Percentiles rank a stretch among this genome's conserved stretches.
These are phyloP conservation scores for Penicillium steckii DNA, from an alignment of 495 filamentous ascomycete genomes.

Conservation along the genomic window DNA sequence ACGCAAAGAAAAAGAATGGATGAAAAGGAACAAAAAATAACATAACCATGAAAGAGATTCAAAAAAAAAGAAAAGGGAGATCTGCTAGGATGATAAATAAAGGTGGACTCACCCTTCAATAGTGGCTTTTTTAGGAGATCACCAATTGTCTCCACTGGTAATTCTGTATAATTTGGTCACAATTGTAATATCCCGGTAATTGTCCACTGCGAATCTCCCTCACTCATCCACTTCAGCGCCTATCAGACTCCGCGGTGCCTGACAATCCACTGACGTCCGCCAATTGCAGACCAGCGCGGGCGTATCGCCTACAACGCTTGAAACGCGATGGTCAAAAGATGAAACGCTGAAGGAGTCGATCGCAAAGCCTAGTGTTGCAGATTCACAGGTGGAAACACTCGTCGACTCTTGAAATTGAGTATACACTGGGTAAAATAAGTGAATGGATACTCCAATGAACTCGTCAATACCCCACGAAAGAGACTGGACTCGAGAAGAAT, in stretches of 20 bases:
- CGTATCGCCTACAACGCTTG: constrained; percentile 21
- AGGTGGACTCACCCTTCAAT: constrained; percentile 4
- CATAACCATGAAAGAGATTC: neutral
- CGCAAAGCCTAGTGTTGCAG: constrained; percentile 22
- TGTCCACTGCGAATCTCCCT: constrained; percentile 4
- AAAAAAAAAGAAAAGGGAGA: constrained; percentile 1
- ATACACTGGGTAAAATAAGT: too few relatives aligned
- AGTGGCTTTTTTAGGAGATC: too few relatives aligned
- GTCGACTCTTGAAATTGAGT: constrained; percentile 4
- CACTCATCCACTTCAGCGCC: constrained; percentile 8
- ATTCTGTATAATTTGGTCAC: too few relatives aligned
- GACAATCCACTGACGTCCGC: constrained; percentile 16
- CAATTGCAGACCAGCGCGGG: constrained; percentile 24
- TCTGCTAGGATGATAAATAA: constrained; percentile 1
- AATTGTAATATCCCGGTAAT: too few relatives aligned
- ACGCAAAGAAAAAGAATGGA: neutral
- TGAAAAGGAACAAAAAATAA: neutral
- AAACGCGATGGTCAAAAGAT: constrained; percentile 32
- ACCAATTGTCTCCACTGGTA: too few relatives aligned
- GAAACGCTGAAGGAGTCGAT: constrained; percentile 31
- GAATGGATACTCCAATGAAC: too few relatives aligned
- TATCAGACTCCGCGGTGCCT: constrained; percentile 13
- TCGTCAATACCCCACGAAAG: neutral
- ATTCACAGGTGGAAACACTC: constrained; percentile 6
- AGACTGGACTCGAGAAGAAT: neutral